These are phyloP conservation scores for Nepenthes mirabilis DNA, from an alignment of 148 eudicot species.

Conservation along the genomic window DNA sequence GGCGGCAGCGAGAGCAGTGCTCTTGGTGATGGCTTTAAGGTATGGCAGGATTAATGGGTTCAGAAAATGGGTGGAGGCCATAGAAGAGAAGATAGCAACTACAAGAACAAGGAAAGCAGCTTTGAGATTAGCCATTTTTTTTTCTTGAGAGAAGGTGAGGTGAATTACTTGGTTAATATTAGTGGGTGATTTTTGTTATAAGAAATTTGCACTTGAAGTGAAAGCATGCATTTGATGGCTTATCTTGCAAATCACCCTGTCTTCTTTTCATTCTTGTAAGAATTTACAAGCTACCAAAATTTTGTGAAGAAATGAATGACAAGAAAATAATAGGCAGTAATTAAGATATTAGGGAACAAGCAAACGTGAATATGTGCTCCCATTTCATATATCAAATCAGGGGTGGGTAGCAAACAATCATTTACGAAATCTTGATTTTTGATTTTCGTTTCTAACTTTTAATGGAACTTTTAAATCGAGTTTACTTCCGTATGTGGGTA, in stretches of 20 bases:
- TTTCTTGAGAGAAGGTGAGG: slow-evolving; percentile 6
- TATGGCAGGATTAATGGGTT: slow-evolving; percentile 2
- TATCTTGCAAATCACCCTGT: slow-evolving; percentile 76
- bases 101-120: slow-evolving; percentile 17
- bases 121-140: slow-evolving; percentile 18
- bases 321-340: too few relatives aligned
- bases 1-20: background rate
- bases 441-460: too few relatives aligned
- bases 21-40: slow-evolving; percentile 6
- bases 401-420: too few relatives aligned
- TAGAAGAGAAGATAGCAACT: slow-evolving; percentile 32
- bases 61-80: slow-evolving; percentile 16
- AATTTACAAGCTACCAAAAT: background rate
- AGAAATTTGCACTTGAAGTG: slow-evolving; percentile 46
- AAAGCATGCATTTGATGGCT: slow-evolving; percentile 44
- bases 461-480: too few relatives aligned
- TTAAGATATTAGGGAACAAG: too few relatives aligned
- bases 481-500: too few relatives aligned
- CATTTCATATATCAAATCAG: too few relatives aligned
- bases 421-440: too few relatives aligned
- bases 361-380: too few relatives aligned
- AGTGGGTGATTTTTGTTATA: background rate
- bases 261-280: slow-evolving; percentile 2
- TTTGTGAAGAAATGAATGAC: background rate
- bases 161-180: background rate